Percentiles rank a stretch among this genome's conserved stretches.
Conservation (phyloP, 768 basidiomycete species). For the Termitomyces bulborhizus region DNA sequence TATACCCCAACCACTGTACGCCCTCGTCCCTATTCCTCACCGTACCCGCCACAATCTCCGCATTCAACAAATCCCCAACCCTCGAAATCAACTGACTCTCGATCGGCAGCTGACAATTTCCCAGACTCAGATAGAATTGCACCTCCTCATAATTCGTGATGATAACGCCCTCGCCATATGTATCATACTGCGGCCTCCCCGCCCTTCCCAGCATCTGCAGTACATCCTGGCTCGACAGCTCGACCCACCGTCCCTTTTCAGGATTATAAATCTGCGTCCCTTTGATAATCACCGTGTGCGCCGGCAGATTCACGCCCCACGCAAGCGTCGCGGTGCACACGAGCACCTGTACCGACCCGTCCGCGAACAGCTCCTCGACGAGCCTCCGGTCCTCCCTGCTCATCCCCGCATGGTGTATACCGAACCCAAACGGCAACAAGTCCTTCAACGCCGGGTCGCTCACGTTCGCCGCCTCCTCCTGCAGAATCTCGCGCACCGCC, state of each 20-base stretch:
- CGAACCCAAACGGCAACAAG: constrained; percentile 93
- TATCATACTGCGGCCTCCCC: constrained; percentile 95
- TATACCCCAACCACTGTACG: constrained; percentile 95
- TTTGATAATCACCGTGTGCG: constrained; percentile 98
- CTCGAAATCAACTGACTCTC: constrained; percentile 92
- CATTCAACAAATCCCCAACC: constrained; percentile 93
- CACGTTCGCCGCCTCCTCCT: constrained; percentile 76
- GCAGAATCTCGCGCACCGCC: constrained; percentile 85
- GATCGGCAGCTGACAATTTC: constrained; percentile 97
- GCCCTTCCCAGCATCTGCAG: constrained; percentile 98
- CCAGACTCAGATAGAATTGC: constrained; percentile 91
- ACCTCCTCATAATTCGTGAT: constrained; percentile 97
- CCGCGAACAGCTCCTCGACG: constrained; percentile 92
- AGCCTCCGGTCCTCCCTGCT: constrained; percentile 81
- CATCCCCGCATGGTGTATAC: constrained; percentile 98
- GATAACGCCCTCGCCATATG: constrained; percentile 95
- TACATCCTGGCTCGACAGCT: constrained; percentile 92
- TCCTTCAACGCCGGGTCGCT: constrained; percentile 83
- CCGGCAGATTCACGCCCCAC: constrained; percentile 98
- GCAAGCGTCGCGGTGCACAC: constrained; percentile 98
- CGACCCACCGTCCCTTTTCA: constrained; percentile 97
- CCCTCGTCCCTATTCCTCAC: constrained; percentile 95
- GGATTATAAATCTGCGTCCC: constrained; percentile 99
- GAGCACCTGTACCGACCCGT: constrained; percentile 88
- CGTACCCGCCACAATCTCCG: constrained; percentile 93